phyloP scores from a whole-genome alignment of 208 protist genomes.

The Trypanosoma scelopori region DNA sequence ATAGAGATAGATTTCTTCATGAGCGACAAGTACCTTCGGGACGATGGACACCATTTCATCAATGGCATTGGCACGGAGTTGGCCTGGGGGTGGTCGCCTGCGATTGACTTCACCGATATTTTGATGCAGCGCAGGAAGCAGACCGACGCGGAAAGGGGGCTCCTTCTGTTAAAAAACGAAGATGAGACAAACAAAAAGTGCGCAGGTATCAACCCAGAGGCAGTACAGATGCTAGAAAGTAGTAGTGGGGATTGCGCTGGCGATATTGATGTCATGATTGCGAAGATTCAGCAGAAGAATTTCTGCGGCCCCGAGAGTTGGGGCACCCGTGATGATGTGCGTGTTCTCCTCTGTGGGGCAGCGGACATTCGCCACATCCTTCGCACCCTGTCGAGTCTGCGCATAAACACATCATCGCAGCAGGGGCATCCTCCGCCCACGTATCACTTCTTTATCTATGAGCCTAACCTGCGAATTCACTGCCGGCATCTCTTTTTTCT shows the following conservation, averaged over 20 bases:
- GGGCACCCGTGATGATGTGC: conserved; percentile 20
- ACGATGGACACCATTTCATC: conserved; percentile 76
- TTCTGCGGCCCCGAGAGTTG: background rate
- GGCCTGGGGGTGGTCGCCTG: conserved; percentile 89
- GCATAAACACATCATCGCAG: conserved; percentile 23
- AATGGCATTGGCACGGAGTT: conserved; percentile 85
- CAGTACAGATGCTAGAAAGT: background rate
- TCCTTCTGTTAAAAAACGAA: background rate
- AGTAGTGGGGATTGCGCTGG: background rate
- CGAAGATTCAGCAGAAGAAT: conserved; percentile 16
- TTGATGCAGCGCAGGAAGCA: conserved; percentile 27
- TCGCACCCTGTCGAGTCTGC: conserved; percentile 67
- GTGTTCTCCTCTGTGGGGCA: conserved; percentile 73
- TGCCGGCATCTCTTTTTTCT: conserved; percentile 90
- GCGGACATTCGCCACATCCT: conserved; percentile 86
- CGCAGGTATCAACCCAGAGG: background rate
- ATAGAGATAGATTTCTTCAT: conserved; percentile 33
- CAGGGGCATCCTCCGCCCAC: conserved; percentile 6
- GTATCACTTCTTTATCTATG: conserved; percentile 89
- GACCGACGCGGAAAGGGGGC: too few species aligned
- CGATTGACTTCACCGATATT: conserved; percentile 69
- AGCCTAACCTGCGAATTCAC: conserved; percentile 84
- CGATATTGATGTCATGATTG: conserved; percentile 49
- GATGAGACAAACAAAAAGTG: background rate
- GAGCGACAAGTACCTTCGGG: conserved; percentile 87